phyloP scores from a whole-genome alignment of 139 green algal species.

The Asterochloris sp. region DNA sequence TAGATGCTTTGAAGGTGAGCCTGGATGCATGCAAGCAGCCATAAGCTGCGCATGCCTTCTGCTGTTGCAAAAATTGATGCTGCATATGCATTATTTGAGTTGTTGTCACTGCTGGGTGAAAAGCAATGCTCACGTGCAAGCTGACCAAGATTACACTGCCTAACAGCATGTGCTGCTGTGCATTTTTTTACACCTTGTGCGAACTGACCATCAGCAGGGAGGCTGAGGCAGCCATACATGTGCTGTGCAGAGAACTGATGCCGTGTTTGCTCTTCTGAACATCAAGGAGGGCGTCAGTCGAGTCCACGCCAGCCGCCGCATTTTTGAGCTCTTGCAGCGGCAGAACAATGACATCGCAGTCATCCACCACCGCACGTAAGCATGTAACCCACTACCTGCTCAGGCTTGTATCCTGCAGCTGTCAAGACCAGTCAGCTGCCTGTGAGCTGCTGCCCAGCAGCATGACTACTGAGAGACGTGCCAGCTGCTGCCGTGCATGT shows the following conservation, averaged over 20 bases:
- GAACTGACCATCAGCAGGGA: too few species aligned
- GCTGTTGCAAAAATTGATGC: too few species aligned
- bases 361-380: constrained; percentile 78
- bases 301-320: constrained; percentile 79
- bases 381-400: not conserved
- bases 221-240: too few species aligned
- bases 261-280: constrained; percentile 73
- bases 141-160: too few species aligned
- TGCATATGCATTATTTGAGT: too few species aligned
- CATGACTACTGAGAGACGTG: not conserved
- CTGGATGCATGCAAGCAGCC: too few species aligned
- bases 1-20: constrained; percentile 51
- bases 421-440: not conserved
- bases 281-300: constrained; percentile 52
- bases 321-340: constrained; percentile 83
- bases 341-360: constrained; percentile 68
- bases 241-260: constrained; percentile 31
- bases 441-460: not conserved
- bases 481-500: too few species aligned
- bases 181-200: too few species aligned
- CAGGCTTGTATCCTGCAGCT: not conserved
- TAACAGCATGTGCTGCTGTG: too few species aligned
- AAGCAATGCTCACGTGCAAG: too few species aligned
- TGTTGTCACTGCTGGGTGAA: too few species aligned
- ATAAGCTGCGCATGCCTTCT: too few species aligned